Percentiles rank a stretch among this genome's conserved stretches.
Evolutionary conservation across 768 basidiomycete species (phyloP).

Genomic region (Coprinopsis strossmayeri): DNA sequence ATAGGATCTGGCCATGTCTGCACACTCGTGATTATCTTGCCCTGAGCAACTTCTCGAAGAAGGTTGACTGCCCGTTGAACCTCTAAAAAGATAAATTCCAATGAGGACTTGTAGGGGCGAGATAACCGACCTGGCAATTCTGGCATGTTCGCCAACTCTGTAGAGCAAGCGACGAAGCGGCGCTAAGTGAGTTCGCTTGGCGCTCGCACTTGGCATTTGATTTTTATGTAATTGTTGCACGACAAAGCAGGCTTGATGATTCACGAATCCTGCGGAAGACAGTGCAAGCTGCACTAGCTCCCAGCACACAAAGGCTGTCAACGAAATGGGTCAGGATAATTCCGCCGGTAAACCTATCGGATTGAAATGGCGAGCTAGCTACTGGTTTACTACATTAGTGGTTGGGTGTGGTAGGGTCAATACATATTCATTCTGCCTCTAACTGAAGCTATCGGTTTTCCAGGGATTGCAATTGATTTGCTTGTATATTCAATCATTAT

Average conservation of each 20-base stretch:
- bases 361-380: slow-evolving; percentile 51
- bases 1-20: slow-evolving; percentile 55
- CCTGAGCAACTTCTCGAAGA: slow-evolving; percentile 43
- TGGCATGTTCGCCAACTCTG: slow-evolving; percentile 30
- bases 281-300: no score
- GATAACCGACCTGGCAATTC: slow-evolving; percentile 42
- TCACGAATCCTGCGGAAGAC: no score
- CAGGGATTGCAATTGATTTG: slow-evolving; percentile 34
- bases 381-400: slow-evolving; percentile 47
- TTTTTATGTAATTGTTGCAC: no score
- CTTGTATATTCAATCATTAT: slow-evolving; percentile 58
- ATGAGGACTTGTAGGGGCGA: background rate
- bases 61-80: slow-evolving; percentile 63
- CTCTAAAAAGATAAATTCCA: slow-evolving; percentile 32
- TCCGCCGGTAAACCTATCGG: slow-evolving; percentile 37
- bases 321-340: no score
- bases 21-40: slow-evolving; percentile 48
- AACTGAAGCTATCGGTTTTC: background rate
- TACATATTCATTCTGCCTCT: no score
- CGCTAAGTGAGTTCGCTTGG: no score
- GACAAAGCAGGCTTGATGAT: no score
- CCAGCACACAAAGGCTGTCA: no score
- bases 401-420: slow-evolving; percentile 39
- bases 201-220: no score
- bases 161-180: no score